Conservation (phyloP, 1,284 basidiomycete genomes). For the Tilletia walkeri region DNA sequence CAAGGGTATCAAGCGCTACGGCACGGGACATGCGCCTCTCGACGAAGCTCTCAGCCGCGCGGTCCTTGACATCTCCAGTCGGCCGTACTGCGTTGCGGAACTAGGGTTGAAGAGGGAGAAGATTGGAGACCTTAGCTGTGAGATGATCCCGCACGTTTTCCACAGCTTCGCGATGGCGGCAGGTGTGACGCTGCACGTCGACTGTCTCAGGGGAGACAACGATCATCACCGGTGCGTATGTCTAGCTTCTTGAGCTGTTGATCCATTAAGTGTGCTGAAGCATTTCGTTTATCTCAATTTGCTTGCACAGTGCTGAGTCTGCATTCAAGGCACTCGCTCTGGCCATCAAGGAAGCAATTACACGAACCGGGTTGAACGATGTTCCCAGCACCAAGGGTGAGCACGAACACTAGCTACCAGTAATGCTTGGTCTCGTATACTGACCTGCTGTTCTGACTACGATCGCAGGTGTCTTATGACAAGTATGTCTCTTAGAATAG, state of each 20-base stretch:
- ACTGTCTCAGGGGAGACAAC: slow-evolving; percentile 89
- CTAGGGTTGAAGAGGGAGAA: slow-evolving; percentile 80
- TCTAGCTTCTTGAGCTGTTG: too few relatives aligned
- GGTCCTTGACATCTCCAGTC: slow-evolving; percentile 95
- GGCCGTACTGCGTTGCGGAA: slow-evolving; percentile 90
- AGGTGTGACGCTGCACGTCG: slow-evolving; percentile 87
- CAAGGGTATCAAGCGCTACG: slow-evolving; percentile 89
- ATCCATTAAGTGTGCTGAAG: too few relatives aligned
- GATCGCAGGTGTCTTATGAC: slow-evolving; percentile 4
- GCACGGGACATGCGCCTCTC: slow-evolving; percentile 91
- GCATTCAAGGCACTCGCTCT: slow-evolving; percentile 97
- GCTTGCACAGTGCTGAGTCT: slow-evolving; percentile 73
- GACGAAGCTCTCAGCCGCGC: slow-evolving; percentile 87
- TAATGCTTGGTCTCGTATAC: slow-evolving; percentile 12
- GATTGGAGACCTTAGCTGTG: slow-evolving; percentile 78
- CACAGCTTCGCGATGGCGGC: slow-evolving; percentile 89
- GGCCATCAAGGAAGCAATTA: slow-evolving; percentile 89
- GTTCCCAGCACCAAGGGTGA: slow-evolving; percentile 95
- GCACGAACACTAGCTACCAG: too few relatives aligned
- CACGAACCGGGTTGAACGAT: slow-evolving; percentile 82
- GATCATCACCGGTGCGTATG: slow-evolving; percentile 86
- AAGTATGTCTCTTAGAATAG: neutral
- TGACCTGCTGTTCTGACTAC: neutral
- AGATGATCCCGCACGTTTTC: slow-evolving; percentile 96
- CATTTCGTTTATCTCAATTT: neutral